Evolutionary conservation across 2,329 filamentous ascomycete genomes (phyloP), one percentile per base, ranked within the genome.

Genomic region (Tolypocladium capitatum): DNA sequence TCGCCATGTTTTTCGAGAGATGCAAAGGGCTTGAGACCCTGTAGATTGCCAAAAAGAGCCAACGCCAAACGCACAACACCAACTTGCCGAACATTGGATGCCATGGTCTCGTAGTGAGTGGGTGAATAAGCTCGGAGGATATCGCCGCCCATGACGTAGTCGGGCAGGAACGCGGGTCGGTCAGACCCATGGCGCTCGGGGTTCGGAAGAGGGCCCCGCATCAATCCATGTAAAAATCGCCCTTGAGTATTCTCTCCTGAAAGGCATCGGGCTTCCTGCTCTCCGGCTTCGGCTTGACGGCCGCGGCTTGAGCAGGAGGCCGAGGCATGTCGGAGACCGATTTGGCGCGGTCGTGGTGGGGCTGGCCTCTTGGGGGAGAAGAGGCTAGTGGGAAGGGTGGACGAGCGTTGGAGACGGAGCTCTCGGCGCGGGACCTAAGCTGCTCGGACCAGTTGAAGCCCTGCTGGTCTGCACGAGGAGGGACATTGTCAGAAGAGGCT

Each of bases 361-460:
- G 56, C 48, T 58, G 58, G 36, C 60, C 55, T 49, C 60, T 61
- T 33, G 62, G 63, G 30, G 63, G 66, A 41, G 63, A 66, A 47
- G 71, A 70, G 48, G 73, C 74, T 57, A 81, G 76, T 43, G 74
- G 73, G 61, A 83, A 81, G 42, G 74, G 75, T 42, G 79, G 69
- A 49, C 78, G 74, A 45, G 72, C 64, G 56, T 73, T 74, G 40
- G 75, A 67, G 49, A 83, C 75, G 59, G 80, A 83, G 68, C 88
- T 90, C 71, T 94, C 88, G 59, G 90, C 90, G 63, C 90, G 85
- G 60, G 83, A 84, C 67, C 89, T 87, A 74, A 96, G 81, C 72
- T 94, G 90, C 73, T 96, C 91, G 63, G 88, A 87, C 85, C 91
- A 95, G 70, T 94, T 94, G 77, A 94, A 95, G 66, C 86, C 87